Percentiles rank a stretch among this genome's conserved stretches.
These are phyloP conservation scores for Cryphonectria japonica DNA, from an alignment of 2,329 filamentous ascomycete genomes.

Conservation along the genomic window DNA sequence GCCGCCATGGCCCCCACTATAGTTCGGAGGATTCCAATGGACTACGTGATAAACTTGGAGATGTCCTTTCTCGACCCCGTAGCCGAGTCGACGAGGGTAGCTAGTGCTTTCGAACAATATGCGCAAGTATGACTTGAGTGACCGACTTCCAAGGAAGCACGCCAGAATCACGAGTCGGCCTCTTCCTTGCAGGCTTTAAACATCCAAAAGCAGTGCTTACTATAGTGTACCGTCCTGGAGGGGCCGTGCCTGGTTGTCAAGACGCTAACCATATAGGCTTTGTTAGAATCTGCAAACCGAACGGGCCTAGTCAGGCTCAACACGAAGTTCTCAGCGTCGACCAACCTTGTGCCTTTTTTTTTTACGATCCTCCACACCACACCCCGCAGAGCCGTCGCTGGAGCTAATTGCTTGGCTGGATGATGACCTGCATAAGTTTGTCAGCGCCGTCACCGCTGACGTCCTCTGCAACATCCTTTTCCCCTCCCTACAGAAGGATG, in stretches of 20 bases:
- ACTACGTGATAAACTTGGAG: neutral
- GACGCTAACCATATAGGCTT: constrained; percentile 21
- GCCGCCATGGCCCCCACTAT: neutral
- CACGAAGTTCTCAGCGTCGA: constrained; percentile 25
- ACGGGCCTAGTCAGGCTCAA: constrained; percentile 22
- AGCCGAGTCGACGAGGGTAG: neutral
- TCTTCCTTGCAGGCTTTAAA: neutral
- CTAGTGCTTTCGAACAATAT: neutral
- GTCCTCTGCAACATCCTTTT: constrained; percentile 12
- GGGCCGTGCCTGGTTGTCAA: constrained; percentile 15
- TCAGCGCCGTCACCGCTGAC: constrained; percentile 12
- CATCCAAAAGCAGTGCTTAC: neutral
- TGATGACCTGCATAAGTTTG: constrained; percentile 6
- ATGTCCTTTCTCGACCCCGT: neutral
- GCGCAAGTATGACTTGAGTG: neutral
- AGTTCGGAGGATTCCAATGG: neutral
- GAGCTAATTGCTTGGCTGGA: constrained; percentile 16
- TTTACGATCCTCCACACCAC: neutral
- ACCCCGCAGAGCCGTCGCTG: neutral
- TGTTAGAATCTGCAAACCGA: constrained; percentile 18
- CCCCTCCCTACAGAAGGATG: neutral
- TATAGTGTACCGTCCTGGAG: neutral
- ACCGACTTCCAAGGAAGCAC: neutral
- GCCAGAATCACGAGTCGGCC: neutral
- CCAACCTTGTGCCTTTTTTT: constrained; percentile 14